These are phyloP conservation scores for Leccinum variicolor DNA, from an alignment of 768 basidiomycete genomes.

Conservation along the genomic window DNA sequence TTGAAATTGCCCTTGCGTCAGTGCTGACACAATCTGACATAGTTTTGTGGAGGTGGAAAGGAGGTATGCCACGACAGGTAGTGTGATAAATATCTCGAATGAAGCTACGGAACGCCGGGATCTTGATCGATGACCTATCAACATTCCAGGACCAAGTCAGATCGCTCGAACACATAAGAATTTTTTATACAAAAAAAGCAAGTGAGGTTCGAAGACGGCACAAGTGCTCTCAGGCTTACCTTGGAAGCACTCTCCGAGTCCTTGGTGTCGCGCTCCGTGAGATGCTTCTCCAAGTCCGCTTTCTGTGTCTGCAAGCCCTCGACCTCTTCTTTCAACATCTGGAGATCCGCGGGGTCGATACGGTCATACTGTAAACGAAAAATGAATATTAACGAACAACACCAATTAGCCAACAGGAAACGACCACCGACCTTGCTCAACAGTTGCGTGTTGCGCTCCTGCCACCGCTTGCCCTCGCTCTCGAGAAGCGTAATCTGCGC, in stretches of 20 bases:
- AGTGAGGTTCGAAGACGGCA: not conserved
- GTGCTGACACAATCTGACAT: slow-evolving; percentile 21
- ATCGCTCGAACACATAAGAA: no score
- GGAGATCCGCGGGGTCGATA: slow-evolving; percentile 81
- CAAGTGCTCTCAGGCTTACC: slow-evolving; percentile 21
- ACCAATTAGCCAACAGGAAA: not conserved
- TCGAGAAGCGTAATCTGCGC: slow-evolving; percentile 68
- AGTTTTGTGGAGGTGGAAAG: slow-evolving; percentile 13
- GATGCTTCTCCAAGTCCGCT: slow-evolving; percentile 30
- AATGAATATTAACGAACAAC: not conserved
- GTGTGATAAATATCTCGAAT: no score
- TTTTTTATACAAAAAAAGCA: no score
- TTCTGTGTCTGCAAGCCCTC: slow-evolving; percentile 47
- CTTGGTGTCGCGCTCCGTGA: slow-evolving; percentile 31
- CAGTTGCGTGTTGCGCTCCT: slow-evolving; percentile 77
- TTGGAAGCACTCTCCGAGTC: slow-evolving; percentile 27
- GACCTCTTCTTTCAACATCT: slow-evolving; percentile 72
- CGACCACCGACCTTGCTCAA: slow-evolving; percentile 62
- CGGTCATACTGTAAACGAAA: slow-evolving; percentile 65
- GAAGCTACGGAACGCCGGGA: no score
- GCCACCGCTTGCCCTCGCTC: slow-evolving; percentile 77
- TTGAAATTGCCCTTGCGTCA: slow-evolving; percentile 21
- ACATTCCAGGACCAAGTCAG: no score
- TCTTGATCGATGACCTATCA: no score
- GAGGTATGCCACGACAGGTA: slow-evolving; percentile 3